Evolutionary conservation across 805 yeast species (phyloP), one percentile per base, ranked within the genome.

Genomic region (Lachancea dasiensis): DNA sequence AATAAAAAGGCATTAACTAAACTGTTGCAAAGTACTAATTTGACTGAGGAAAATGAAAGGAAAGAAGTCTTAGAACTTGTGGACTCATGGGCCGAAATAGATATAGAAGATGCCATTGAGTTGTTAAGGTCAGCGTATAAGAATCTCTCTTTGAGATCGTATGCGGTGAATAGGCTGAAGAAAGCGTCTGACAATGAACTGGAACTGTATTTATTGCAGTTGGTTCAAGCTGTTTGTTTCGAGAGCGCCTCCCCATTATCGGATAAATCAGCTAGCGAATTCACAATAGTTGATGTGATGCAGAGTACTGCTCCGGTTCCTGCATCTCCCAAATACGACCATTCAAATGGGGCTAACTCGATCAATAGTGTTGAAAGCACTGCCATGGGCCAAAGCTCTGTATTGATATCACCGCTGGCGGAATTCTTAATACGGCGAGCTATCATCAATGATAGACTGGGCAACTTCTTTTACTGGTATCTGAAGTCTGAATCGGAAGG

Each of bases 391-490:
- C 53, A 50, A 17, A 39, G 48, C 33, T 44, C 60, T 9, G 44
- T 59, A 32, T 48, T 56, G 5, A 49, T 66, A 11, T 79, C 90
- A 0, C 86, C 89, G 0, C 61, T 83, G 36, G 84, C 86, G 1
- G 74, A 76, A 36, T 87, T 90, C 53, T 64, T 92, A 27, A 79
- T 89, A 28, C 77, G 77, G 19, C 69, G 90, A 31, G 79, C 95
- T 0, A 66, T 79, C 1, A 64, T 72, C 14, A 83, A 81, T 53
- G 72, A 73, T 15, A 66, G 73, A 14, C 65, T 94, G 27, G 92
- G 95, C 0, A 87, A 80, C 53, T 86, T 74, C 53, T 77, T 94
- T 44, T 89, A 86, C 58, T 92, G 98, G 97, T 86, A 81, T 54
- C 72, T 92, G 35, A 81, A 79, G 46, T 95, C 94, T 2, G 97